Conservation (phyloP, 2,329 filamentous ascomycete genomes). For the Polychaeton citri region DNA sequence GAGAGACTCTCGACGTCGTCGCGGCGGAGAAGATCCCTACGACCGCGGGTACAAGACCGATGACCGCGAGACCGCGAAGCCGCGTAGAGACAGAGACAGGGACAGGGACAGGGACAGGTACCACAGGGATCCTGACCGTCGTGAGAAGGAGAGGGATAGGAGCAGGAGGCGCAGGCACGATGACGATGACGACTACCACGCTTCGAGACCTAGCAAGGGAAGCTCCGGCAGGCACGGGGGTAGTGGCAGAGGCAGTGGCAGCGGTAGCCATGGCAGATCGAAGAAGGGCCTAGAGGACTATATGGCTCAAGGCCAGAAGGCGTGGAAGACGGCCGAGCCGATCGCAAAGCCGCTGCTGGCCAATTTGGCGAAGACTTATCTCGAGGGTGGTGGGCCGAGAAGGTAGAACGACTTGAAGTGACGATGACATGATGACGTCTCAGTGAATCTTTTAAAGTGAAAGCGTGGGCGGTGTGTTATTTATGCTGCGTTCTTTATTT, state of each 20-base stretch:
- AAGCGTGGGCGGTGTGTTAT: no score
- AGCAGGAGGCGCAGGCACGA: neutral
- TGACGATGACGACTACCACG: neutral
- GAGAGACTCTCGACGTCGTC: constrained; percentile 6
- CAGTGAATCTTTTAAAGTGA: no score
- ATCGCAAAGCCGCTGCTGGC: constrained; percentile 17
- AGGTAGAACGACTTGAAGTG: neutral
- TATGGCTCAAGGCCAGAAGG: constrained; percentile 17
- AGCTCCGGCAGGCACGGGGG: neutral
- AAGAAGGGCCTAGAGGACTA: constrained; percentile 8
- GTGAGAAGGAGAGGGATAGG: neutral
- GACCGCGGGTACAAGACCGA: constrained; percentile 9
- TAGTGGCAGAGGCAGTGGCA: constrained; percentile 1
- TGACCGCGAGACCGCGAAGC: constrained; percentile 8
- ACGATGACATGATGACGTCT: no score
- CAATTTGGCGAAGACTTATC: constrained; percentile 17
- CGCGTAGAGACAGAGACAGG: constrained; percentile 2
- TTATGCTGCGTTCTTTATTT: no score
- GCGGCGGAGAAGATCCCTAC: neutral
- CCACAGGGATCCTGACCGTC: neutral
- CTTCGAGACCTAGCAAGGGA: neutral
- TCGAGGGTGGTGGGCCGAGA: constrained; percentile 4
- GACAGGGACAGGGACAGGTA: constrained; percentile 1
- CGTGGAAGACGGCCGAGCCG: constrained; percentile 17
- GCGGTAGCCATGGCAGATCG: constrained; percentile 1